Conservation (phyloP, 805 yeast species). For the Lachancea lanzarotensis region DNA sequence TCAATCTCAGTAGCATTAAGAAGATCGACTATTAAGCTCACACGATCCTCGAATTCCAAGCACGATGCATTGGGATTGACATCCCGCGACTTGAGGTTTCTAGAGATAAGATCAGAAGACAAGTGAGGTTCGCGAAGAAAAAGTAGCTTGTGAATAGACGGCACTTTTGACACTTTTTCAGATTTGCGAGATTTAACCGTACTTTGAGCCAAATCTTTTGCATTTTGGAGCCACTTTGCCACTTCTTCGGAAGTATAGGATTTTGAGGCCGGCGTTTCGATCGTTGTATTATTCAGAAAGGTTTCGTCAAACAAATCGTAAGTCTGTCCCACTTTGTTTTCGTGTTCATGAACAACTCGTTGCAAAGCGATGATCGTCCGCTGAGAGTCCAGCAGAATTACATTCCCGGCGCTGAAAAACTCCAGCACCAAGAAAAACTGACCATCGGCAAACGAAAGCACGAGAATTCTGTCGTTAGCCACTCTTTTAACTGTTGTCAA, state of each 20-base stretch:
- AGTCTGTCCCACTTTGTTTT: slow-evolving; percentile 62
- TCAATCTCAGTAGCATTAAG: slow-evolving; percentile 43
- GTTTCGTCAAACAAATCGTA: slow-evolving; percentile 56
- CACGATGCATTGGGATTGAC: slow-evolving; percentile 42
- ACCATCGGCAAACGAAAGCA: slow-evolving; percentile 81
- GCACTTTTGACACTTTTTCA: slow-evolving; percentile 40
- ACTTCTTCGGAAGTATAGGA: slow-evolving; percentile 16
- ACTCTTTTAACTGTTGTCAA: slow-evolving; percentile 68
- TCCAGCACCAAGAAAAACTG: slow-evolving; percentile 71
- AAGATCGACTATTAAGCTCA: slow-evolving; percentile 35
- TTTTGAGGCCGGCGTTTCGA: slow-evolving; percentile 7
- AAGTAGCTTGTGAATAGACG: slow-evolving; percentile 62
- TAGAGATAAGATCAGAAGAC: slow-evolving; percentile 71
- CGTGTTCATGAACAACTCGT: slow-evolving; percentile 71
- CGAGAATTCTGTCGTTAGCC: slow-evolving; percentile 75
- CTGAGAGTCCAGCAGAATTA: slow-evolving; percentile 66
- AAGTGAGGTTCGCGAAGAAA: slow-evolving; percentile 65
- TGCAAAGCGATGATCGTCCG: slow-evolving; percentile 64
- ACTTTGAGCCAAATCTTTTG: slow-evolving; percentile 8
- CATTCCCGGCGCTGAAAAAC: slow-evolving; percentile 93
- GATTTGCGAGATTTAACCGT: slow-evolving; percentile 11
- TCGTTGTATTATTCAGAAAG: slow-evolving; percentile 33
- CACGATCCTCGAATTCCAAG: slow-evolving; percentile 25
- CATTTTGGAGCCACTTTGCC: slow-evolving; percentile 28
- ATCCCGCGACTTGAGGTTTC: slow-evolving; percentile 40